Evolutionary conservation across 2,329 filamentous ascomycete genomes (phyloP).

Genomic region (Alternaria novae-zelandiae): DNA sequence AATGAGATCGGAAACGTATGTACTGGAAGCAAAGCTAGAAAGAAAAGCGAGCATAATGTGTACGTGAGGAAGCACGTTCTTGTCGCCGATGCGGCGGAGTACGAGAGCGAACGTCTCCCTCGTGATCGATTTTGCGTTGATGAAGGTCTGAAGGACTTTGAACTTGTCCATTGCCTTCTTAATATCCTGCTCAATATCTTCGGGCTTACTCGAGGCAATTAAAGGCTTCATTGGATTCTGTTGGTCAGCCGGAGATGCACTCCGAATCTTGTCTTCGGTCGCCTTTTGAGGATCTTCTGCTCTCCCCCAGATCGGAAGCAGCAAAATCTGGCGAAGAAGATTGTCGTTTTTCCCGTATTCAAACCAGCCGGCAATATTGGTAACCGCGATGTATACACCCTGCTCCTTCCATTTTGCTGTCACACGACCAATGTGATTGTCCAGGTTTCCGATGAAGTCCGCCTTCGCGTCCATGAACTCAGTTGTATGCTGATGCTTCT

Average conservation of each 20-base stretch:
- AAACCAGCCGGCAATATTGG: slow-evolving; percentile 61
- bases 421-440: slow-evolving; percentile 62
- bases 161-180: slow-evolving; percentile 12
- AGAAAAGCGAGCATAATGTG: slow-evolving; percentile 69
- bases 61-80: slow-evolving; percentile 66
- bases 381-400: slow-evolving; percentile 65
- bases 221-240: neutral
- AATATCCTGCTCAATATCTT: slow-evolving; percentile 3
- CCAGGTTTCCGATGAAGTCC: slow-evolving; percentile 62
- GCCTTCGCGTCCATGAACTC: slow-evolving; percentile 54
- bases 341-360: slow-evolving; percentile 60
- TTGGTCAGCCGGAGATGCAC: slow-evolving; percentile 10
- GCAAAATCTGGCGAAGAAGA: slow-evolving; percentile 41
- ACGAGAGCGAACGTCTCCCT: slow-evolving; percentile 56
- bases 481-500: slow-evolving; percentile 32
- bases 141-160: slow-evolving; percentile 29
- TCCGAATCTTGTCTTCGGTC: slow-evolving; percentile 18
- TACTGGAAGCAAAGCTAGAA: slow-evolving; percentile 49
- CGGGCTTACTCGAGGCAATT: slow-evolving; percentile 25
- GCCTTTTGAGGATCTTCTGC: slow-evolving; percentile 6
- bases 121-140: slow-evolving; percentile 50
- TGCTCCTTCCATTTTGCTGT: slow-evolving; percentile 63
- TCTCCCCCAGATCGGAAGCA: slow-evolving; percentile 9
- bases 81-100: slow-evolving; percentile 61
- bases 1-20: slow-evolving; percentile 40